Evolutionary conservation across 202 grass and related monocot species (phyloP), one percentile per base, ranked within the genome.

Genomic region (Schoenoplectus triqueter): DNA sequence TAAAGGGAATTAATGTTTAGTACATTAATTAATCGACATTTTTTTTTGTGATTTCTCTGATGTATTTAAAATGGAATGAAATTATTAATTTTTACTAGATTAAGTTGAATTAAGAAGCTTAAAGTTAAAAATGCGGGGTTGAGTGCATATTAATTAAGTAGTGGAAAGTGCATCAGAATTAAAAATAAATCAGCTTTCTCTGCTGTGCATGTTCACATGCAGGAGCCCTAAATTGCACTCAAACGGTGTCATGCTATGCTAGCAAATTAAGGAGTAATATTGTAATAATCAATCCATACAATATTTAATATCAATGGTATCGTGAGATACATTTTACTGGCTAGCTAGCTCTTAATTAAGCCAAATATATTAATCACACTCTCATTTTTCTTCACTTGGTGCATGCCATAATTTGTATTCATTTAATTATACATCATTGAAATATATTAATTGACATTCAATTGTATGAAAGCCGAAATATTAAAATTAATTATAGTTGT

Each of bases 241-340:
- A 40, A 77, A 41, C 50, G 41, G 21, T 57, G 73, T 77, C 73
- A 77, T 77, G 73, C 73, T 57, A 55, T 77, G 73, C 73, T 77
- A 77, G 73, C 11, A 57, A 51, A 21, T 6, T 51, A 8, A n/a
- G 21, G 51, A 57, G 20, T 40, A 2, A 48, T 17, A 17, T 15
- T 75, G 1, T 75, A 31, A 54, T 7, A 66, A 66, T 66, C 14
- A 50, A 49, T 72, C 7, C 7, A 72, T 72, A 49, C 7, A n/a
- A 19, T 45, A 72, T 19, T 49, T 48, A 72, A 7, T 49, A 66
- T 4, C 3, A 13, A 44, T 45, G 40, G 10, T 75, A 75, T 52
- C 72, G 19, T 54, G 48, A 75, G 48, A 75, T 31, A 75, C 19
- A 75, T 39, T 75, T 74, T 17, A 47, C 4, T 48, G 48, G 69